Percentiles rank a stretch among this genome's conserved stretches.
Evolutionary conservation across 441 rosid species (phyloP).

Genomic region (Euphorbia celastroides): DNA sequence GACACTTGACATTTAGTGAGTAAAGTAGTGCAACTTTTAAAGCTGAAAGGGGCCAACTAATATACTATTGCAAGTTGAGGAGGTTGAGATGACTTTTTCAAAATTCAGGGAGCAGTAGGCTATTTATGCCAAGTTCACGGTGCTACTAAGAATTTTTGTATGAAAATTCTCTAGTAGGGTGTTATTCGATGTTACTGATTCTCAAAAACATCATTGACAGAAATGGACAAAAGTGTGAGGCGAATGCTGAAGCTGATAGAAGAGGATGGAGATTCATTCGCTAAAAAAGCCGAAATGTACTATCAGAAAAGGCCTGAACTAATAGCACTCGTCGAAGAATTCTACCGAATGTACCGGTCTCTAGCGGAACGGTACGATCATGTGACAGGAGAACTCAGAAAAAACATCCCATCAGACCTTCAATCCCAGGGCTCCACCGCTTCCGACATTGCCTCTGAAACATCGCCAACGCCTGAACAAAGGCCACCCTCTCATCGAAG

Average conservation of each 20-base stretch:
- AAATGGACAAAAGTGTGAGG: slow-evolving; percentile 74
- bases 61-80: too few relatives aligned
- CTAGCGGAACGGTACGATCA: slow-evolving; percentile 90
- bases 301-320: slow-evolving; percentile 84
- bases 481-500: slow-evolving; percentile 31
- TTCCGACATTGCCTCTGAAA: slow-evolving; percentile 38
- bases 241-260: slow-evolving; percentile 82
- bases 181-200: too few relatives aligned
- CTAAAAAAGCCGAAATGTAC: slow-evolving; percentile 89
- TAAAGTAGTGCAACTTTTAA: too few relatives aligned
- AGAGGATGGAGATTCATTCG: slow-evolving; percentile 90
- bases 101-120: too few relatives aligned
- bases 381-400: slow-evolving; percentile 69
- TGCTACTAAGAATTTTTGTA: too few relatives aligned
- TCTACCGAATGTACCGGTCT: slow-evolving; percentile 81
- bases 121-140: too few relatives aligned
- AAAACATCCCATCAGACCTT: slow-evolving; percentile 59
- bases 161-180: too few relatives aligned
- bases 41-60: too few relatives aligned
- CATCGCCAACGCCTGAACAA: slow-evolving; percentile 35
- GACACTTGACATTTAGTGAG: too few relatives aligned
- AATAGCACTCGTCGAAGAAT: slow-evolving; percentile 67
- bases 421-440: slow-evolving; percentile 68
- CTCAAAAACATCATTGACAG: slow-evolving; percentile 30
- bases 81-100: too few relatives aligned